Evolutionary conservation across 2,329 filamentous ascomycete genomes (phyloP), one percentile per base, ranked within the genome.

Genomic region (Albophoma yamanashiensis): DNA sequence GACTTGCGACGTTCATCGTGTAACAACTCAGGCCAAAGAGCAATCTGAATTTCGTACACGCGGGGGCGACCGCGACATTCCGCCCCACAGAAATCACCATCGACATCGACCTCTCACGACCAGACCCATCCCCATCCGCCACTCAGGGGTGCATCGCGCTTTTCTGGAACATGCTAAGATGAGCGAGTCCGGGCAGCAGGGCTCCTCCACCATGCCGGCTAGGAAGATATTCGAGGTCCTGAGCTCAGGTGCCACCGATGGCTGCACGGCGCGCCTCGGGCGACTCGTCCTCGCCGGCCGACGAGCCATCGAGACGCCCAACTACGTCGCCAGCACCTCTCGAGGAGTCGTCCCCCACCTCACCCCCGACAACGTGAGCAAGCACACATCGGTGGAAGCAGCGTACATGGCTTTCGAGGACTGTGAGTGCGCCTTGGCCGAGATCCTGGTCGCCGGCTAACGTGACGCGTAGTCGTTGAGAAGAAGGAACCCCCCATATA

Each of bases 371-470:
- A 89, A 89, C 62, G 79, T 94, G 64, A 72, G 75, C 47, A 86
- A 84, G 59, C 79, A 88, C 67, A 86, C 87, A 1, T 71, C 81
- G 6, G 79, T 95, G 61, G 77, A 78, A 36, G 89, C 89, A 34
- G 80, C 90, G 3, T 96, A 96, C 70, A 78, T 94, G 68, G 90
- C 89, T 0, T 77, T 97, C 36, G 94, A 99, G 79, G 94, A 99
- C 74, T 97, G 94, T 97, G 80, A 74, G 89, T 74, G 4, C 6
- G 14, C 11, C 15, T 27, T n/a, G 38, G 34, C 3, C 7, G 39
- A 17, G 17, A 12, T 31, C 34, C 6, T 34, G 17, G 25, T 7
- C 22, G 1, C 31, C 27, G 36, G 36, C 61, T 59, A 27, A 62
- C 57, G 25, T 42, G 4, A 12, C 20, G 11, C 57, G n/a, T n/a